Base-by-base conservation (phyloP, 2,329 filamentous ascomycete species). In the Teratosphaeria gauchensis region DNA sequence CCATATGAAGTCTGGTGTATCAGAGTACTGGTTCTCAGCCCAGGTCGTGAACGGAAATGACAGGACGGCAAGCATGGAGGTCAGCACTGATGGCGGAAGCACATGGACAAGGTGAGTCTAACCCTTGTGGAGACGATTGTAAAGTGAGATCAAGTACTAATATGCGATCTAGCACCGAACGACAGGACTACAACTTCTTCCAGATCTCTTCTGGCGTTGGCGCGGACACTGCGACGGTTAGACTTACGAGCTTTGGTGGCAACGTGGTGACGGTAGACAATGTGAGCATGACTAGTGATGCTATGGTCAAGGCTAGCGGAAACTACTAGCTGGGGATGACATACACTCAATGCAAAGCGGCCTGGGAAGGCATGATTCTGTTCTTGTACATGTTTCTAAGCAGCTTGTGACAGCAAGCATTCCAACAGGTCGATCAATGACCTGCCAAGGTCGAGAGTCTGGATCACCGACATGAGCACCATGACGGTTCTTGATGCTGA, bases 41-140 rank as follows among this genome's bases (percentile, higher is more conserved):
- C 85, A 88, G 70, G 83, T 87, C 51, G 76, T 85, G 65, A 86
- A 87, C 71, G 74, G 81, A 66, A 42, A 57, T 12, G 75, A 81
- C 60, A 76, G 78, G 16, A 77, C 87, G 51, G 65, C 75, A 57
- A 77, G 73, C 62, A 75, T 87, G 28, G 83, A 87, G 64, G 83
- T 87, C 59, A 83, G 80, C 60, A 83, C 77, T 19, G 80, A 87
- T 66, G 77, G 80, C 11, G 84, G 84, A 19, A 76, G 65, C 57
- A 82, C 80, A 12, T 87, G 84, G 84, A 70, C 79, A 69, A 55
- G 68, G 42, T 48, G 9, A 7, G 42, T 21, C 16, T 8, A 7
- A 16, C 4, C 4, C 16, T 1, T 38, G 4, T 3, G 4, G 35
- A 38, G 9, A 16, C 35, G 35, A 38, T 12, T 12, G 35, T 12